Percentiles rank a stretch among this genome's conserved stretches.
phyloP scores from a whole-genome alignment of 2,329 filamentous ascomycete genomes.

The Hypoxylon sp. region DNA sequence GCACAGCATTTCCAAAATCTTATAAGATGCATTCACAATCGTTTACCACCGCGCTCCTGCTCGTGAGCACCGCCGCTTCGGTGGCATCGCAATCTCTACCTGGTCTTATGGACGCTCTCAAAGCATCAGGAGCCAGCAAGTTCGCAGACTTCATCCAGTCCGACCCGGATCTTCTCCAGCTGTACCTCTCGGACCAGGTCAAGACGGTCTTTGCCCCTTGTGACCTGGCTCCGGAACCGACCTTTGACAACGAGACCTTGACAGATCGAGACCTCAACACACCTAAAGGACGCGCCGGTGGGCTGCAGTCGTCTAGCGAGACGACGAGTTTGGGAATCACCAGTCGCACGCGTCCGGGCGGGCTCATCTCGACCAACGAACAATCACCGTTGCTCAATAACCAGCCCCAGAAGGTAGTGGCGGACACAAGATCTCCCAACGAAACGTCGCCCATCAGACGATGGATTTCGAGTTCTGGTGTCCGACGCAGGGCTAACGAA shows the following conservation, averaged over 20 bases:
- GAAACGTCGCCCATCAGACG: conserved; percentile 18
- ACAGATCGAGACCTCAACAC: conserved; percentile 2
- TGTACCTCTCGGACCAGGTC: conserved; percentile 32
- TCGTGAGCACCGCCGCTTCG: conserved; percentile 6
- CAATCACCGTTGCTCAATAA: conserved; percentile 3
- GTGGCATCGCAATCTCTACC: conserved; percentile 9
- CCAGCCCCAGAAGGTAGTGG: conserved; percentile 13
- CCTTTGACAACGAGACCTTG: conserved; percentile 1
- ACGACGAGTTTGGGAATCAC: conserved; percentile 4
- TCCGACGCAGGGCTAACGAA: conserved; percentile 1
- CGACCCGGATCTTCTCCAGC: conserved; percentile 17
- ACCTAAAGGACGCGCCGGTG: not conserved
- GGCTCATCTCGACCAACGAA: conserved; percentile 15
- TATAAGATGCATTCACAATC: conserved; percentile 12
- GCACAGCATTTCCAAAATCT: not conserved
- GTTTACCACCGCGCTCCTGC: not conserved
- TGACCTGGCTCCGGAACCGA: conserved; percentile 28
- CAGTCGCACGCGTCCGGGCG: conserved; percentile 11
- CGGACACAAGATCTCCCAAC: conserved; percentile 23
- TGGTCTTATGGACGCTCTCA: conserved; percentile 33
- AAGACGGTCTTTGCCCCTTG: conserved; percentile 40
- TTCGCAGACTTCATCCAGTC: conserved; percentile 38
- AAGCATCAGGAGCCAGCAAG: conserved; percentile 31
- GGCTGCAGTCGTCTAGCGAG: conserved; percentile 7
- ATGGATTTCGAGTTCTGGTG: conserved; percentile 1